Evolutionary conservation across 495 filamentous ascomycete species (phyloP), one percentile per base, ranked within the genome.

Genomic region (Cetradonia linearis): DNA sequence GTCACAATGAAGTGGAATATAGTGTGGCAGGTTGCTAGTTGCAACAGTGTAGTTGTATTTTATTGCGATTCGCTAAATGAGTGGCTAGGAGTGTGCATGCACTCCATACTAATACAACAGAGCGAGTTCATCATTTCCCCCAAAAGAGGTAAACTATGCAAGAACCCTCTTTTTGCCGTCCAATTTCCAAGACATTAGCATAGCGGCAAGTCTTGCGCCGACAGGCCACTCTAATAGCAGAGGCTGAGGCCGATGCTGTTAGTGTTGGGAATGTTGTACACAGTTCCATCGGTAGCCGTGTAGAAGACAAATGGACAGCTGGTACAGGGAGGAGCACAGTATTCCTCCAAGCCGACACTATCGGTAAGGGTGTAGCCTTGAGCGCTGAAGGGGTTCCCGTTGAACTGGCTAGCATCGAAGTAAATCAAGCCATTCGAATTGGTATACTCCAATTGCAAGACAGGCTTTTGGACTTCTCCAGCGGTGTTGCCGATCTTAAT

Each of bases 341-440:
- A 30, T 6, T 1, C 14, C 5, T 53, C 0, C 3, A 33, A 20
- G 27, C 49, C 49, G 27, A 20, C 49, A 5, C 1, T 18, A 33
- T 31, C 27, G 6, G 8, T 13, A 7, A 53, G n/a, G 0, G 31
- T 30, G 7, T 53, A 53, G 4, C 49, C 49, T 3, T 53, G 18
- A 16, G 13, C 49, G 4, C 49, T 31, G 27, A 53, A 53, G 2
- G 49, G 49, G 7, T 53, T 53, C 5, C 49, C 49, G 5, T 53
- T 53, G 5, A 53, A n/a, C 49, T 53, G 49, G 27, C 49, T 53
- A 2, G 49, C 49, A 13, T 53, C 49, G n/a, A 53, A 53, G 27
- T 30, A 53, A 5, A 53, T 13, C 0, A 53, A 18, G 5, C 49
- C 49, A 11, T 1, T 14, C 0, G 27, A 31, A 33, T 53, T 53